phyloP scores from a whole-genome alignment of 192 early-diverging fungal species.

The Linnemannia elongata region DNA sequence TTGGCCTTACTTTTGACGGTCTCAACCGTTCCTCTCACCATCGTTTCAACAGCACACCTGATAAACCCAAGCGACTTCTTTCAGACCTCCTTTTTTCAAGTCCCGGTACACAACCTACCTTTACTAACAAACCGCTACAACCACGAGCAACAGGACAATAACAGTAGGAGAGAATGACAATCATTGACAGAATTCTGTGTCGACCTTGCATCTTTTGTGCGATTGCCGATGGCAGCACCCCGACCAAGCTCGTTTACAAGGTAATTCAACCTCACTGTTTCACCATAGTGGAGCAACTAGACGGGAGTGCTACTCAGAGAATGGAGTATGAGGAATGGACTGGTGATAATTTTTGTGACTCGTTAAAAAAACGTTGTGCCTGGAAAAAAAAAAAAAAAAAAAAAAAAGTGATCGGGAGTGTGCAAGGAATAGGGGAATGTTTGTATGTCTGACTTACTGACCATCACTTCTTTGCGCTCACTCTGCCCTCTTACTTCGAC shows the following conservation, averaged over 20 bases:
- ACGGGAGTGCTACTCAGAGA: too few relatives aligned
- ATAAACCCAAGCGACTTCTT: not conserved
- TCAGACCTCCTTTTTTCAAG: not conserved
- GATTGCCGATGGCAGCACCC: constrained; percentile 32
- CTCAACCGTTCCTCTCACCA: not conserved
- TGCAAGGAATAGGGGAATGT: not conserved
- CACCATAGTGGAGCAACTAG: not conserved
- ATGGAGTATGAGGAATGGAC: too few relatives aligned
- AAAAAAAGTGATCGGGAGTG: too few relatives aligned
- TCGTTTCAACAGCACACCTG: not conserved
- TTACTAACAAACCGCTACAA: not conserved
- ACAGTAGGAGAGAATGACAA: constrained; percentile 7
- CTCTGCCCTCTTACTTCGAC: not conserved
- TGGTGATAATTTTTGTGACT: not conserved
- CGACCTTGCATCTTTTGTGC: constrained; percentile 56
- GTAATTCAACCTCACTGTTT: not conserved
- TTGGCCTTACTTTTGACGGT: not conserved
- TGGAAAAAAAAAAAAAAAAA: not conserved
- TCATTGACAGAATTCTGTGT: constrained; percentile 36
- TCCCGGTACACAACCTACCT: not conserved
- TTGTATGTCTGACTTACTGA: not conserved
- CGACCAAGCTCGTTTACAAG: constrained; percentile 44
- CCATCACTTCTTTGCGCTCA: not conserved
- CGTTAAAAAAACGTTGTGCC: not conserved
- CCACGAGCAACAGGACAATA: not conserved